These are phyloP conservation scores for Moniliella sp. DNA, from an alignment of 1,284 basidiomycete species.

Conservation along the genomic window DNA sequence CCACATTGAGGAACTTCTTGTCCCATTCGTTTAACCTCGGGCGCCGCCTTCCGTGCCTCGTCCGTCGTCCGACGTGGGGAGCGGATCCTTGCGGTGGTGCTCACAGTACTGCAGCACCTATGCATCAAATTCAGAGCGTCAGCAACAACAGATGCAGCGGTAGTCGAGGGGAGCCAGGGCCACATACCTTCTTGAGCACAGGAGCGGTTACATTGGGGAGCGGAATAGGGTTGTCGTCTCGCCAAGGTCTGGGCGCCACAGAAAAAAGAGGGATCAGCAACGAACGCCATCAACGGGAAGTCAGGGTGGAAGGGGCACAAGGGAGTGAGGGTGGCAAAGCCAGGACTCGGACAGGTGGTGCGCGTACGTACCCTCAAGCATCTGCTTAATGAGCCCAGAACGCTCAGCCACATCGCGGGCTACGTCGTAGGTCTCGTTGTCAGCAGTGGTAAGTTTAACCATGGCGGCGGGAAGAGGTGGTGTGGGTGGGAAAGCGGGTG, in stretches of 20 bases:
- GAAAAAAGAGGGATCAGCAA: not conserved
- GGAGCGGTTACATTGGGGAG: constrained; percentile 87
- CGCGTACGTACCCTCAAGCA: constrained; percentile 66
- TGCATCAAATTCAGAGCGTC: not conserved
- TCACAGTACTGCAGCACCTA: constrained; percentile 97
- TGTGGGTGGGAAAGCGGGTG: too few species aligned
- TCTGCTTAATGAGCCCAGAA: constrained; percentile 90
- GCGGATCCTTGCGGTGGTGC: constrained; percentile 84
- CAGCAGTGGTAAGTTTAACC: constrained; percentile 44
- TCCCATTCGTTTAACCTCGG: constrained; percentile 98
- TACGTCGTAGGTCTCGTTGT: constrained; percentile 81
- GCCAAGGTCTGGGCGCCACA: constrained; percentile 14
- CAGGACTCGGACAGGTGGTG: not conserved
- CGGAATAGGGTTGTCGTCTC: constrained; percentile 57
- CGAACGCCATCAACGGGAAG: not conserved
- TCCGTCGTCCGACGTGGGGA: constrained; percentile 56
- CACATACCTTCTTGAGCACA: constrained; percentile 71
- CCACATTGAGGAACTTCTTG: constrained; percentile 76
- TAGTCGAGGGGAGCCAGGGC: not conserved
- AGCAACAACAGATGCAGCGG: not conserved
- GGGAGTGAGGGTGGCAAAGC: not conserved
- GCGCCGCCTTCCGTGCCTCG: constrained; percentile 86
- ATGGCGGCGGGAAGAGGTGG: too few species aligned
- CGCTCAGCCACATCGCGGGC: constrained; percentile 87
- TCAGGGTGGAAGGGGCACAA: not conserved